Conservation (phyloP, 345 rosid genomes). For the Boechera stricta region DNA sequence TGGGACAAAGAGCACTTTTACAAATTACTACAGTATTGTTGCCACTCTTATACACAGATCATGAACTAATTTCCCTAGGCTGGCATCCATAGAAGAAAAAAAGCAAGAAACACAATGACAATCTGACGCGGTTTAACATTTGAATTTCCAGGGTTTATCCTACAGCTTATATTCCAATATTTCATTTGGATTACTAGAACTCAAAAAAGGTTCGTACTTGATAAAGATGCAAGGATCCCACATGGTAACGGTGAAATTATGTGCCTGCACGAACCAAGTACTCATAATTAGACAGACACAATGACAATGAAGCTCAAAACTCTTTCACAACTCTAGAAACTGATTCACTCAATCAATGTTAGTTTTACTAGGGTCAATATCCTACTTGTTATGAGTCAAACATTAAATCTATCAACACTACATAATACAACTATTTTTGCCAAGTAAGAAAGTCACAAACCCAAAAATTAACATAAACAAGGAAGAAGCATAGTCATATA, state of each 20-base stretch:
- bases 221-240: slow-evolving; percentile 64
- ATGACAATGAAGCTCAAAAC: slow-evolving; percentile 36
- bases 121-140: slow-evolving; percentile 14
- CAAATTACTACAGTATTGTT: slow-evolving; percentile 37
- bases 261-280: slow-evolving; percentile 99
- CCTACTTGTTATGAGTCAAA: slow-evolving; percentile 16
- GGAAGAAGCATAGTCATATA: background rate
- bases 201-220: slow-evolving; percentile 59
- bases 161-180: background rate
- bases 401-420: background rate
- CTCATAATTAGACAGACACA: slow-evolving; percentile 45
- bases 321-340: slow-evolving; percentile 30
- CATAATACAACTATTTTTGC: background rate
- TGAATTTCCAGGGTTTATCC: background rate
- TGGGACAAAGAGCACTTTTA: slow-evolving; percentile 82
- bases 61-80: slow-evolving; percentile 32
- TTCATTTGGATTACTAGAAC: slow-evolving; percentile 29
- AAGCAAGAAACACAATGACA: slow-evolving; percentile 24
- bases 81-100: slow-evolving; percentile 10
- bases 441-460: slow-evolving; percentile 17
- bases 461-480: background rate
- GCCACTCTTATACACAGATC: slow-evolving; percentile 28
- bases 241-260: slow-evolving; percentile 65
- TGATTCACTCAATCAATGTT: background rate
- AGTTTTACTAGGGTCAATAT: slow-evolving; percentile 6